phyloP scores from a whole-genome alignment of 495 filamentous ascomycete species.

The Aspergillus panamensis region DNA sequence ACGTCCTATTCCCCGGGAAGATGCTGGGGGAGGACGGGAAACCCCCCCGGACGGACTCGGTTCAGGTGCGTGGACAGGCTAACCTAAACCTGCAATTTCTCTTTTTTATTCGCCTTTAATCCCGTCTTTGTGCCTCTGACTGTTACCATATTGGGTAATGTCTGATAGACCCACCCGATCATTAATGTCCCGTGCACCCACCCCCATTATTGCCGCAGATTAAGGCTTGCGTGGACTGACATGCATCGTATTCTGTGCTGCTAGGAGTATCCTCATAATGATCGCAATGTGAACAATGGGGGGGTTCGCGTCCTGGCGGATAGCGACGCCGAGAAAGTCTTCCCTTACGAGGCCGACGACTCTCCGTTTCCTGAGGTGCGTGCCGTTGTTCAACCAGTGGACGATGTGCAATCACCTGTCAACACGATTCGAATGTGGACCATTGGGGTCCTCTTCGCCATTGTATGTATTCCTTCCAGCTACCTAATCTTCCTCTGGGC shows the following conservation, averaged over 20 bases:
- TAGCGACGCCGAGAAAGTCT: slow-evolving; percentile 34
- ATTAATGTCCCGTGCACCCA: background rate
- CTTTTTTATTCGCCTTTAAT: background rate
- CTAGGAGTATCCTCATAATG: slow-evolving; percentile 2
- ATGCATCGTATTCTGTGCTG: background rate
- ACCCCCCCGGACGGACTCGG: background rate
- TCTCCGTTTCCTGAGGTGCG: slow-evolving; percentile 68
- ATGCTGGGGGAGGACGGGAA: background rate
- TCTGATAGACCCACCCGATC: background rate
- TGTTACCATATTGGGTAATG: background rate
- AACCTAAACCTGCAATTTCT: background rate
- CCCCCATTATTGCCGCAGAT: background rate
- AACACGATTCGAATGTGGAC: slow-evolving; percentile 72
- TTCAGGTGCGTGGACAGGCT: slow-evolving; percentile 4
- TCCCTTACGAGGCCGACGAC: slow-evolving; percentile 53
- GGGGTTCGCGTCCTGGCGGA: slow-evolving; percentile 33
- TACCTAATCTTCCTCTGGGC: background rate
- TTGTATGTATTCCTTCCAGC: slow-evolving; percentile 35
- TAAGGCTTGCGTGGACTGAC: background rate
- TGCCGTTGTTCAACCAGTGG: slow-evolving; percentile 46
- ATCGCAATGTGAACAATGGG: slow-evolving; percentile 1
- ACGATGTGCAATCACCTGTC: slow-evolving; percentile 62
- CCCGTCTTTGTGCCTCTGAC: background rate
- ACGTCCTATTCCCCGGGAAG: background rate
- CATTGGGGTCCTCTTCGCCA: slow-evolving; percentile 63